phyloP scores from a whole-genome alignment of 2,329 filamentous ascomycete genomes.

The Xylaria polymorpha region DNA sequence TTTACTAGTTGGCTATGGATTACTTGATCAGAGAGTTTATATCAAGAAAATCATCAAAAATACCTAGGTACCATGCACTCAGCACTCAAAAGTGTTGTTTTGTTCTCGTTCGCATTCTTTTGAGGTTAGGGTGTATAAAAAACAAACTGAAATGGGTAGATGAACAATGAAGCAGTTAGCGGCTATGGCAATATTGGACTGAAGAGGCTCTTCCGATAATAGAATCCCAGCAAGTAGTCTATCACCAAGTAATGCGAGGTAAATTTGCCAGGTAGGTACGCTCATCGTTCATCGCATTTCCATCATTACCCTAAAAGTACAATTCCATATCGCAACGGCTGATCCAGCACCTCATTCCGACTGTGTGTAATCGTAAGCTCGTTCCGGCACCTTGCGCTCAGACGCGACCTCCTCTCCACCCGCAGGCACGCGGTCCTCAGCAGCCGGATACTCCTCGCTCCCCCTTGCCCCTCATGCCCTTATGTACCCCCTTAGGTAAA shows the following conservation, averaged over 20 bases:
- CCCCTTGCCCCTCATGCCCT: conserved; percentile 43
- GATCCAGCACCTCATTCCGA: conserved; percentile 12
- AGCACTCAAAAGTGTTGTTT: not conserved
- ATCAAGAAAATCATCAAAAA: too few relatives aligned
- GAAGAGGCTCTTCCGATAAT: not conserved
- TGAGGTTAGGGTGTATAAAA: not conserved
- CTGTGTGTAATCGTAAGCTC: conserved; percentile 39
- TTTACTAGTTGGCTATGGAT: too few relatives aligned
- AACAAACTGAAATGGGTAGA: too few relatives aligned
- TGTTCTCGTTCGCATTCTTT: not conserved
- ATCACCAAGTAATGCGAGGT: not conserved
- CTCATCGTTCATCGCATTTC: not conserved
- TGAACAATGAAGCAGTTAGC: not conserved
- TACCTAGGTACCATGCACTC: not conserved
- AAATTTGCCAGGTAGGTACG: not conserved
- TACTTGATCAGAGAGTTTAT: too few relatives aligned
- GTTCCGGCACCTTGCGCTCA: conserved; percentile 34
- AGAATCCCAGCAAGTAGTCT: too few relatives aligned
- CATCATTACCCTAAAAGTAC: conserved; percentile 9
- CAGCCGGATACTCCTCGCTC: conserved; percentile 42
- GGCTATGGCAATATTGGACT: not conserved
- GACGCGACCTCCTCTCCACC: conserved; percentile 46
- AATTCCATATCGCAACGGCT: conserved; percentile 4
- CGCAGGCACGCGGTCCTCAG: conserved; percentile 43
- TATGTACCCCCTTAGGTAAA: conserved; percentile 49